phyloP scores from a whole-genome alignment of 768 basidiomycete genomes.

The Mycena venus region DNA sequence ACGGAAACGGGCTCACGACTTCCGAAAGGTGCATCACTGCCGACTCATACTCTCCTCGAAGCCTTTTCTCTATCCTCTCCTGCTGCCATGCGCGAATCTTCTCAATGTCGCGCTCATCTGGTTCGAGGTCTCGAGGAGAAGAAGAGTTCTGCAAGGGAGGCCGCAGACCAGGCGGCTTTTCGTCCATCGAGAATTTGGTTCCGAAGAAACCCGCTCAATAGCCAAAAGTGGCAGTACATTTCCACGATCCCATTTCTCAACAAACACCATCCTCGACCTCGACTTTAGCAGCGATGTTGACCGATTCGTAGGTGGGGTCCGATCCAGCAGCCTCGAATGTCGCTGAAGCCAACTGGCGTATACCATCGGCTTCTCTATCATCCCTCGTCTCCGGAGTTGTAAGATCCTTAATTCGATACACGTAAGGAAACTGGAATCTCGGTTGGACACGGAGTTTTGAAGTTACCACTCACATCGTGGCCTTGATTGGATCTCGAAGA shows the following conservation, averaged over 20 bases:
- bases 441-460: no score
- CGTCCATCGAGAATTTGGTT: conserved; percentile 1
- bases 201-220: background rate
- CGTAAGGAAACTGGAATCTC: no score
- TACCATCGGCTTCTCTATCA: no score
- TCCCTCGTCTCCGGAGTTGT: no score
- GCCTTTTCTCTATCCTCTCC: conserved; percentile 74
- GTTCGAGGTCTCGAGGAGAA: conserved; percentile 69
- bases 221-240: background rate
- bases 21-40: conserved; percentile 73
- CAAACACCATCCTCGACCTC: background rate
- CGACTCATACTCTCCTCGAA: conserved; percentile 85
- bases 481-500: no score
- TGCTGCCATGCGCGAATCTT: conserved; percentile 80
- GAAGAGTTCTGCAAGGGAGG: conserved; percentile 70
- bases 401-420: no score
- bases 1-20: conserved; percentile 58
- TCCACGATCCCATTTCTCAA: background rate
- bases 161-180: conserved; percentile 38
- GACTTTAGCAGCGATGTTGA: no score
- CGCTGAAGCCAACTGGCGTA: no score
- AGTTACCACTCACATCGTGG: no score
- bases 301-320: no score
- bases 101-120: conserved; percentile 62
- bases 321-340: no score